phyloP scores from a whole-genome alignment of 176 grass and related monocot genomes.

The Musa troglodytarum region DNA sequence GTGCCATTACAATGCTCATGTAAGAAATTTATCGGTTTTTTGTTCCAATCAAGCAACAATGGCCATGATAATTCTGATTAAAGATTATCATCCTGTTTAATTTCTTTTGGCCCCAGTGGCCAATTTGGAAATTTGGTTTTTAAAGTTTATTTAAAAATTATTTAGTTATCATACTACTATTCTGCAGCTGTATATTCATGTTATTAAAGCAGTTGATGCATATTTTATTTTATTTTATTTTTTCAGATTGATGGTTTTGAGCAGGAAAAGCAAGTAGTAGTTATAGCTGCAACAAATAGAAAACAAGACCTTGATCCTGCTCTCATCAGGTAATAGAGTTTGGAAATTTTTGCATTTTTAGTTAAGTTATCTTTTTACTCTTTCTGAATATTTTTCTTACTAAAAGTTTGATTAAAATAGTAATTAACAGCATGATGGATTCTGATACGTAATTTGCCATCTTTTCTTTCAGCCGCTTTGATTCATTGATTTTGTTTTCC shows the following conservation, averaged over 20 bases:
- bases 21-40: too few relatives aligned
- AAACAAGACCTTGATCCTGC: slow-evolving; percentile 94
- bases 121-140: too few relatives aligned
- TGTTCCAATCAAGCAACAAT: too few relatives aligned
- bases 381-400: background rate
- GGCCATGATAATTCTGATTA: too few relatives aligned
- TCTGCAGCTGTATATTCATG: too few relatives aligned
- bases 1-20: too few relatives aligned
- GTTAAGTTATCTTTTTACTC: background rate
- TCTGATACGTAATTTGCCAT: slow-evolving; percentile 1
- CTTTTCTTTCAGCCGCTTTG: slow-evolving; percentile 76
- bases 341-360: background rate
- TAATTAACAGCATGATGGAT: background rate
- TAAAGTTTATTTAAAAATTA: too few relatives aligned
- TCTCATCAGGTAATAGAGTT: slow-evolving; percentile 58
- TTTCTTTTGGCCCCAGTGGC: too few relatives aligned
- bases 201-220: background rate
- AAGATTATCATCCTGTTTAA: too few relatives aligned
- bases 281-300: slow-evolving; percentile 98
- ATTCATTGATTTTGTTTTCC: slow-evolving; percentile 76
- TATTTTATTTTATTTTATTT: slow-evolving; percentile 2
- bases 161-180: too few relatives aligned
- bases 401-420: background rate
- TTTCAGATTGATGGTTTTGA: slow-evolving; percentile 93
- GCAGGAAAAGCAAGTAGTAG: slow-evolving; percentile 71